Base-by-base conservation (phyloP, 2,329 filamentous ascomycete genomes). In the Achaetomium macrosporum region DNA sequence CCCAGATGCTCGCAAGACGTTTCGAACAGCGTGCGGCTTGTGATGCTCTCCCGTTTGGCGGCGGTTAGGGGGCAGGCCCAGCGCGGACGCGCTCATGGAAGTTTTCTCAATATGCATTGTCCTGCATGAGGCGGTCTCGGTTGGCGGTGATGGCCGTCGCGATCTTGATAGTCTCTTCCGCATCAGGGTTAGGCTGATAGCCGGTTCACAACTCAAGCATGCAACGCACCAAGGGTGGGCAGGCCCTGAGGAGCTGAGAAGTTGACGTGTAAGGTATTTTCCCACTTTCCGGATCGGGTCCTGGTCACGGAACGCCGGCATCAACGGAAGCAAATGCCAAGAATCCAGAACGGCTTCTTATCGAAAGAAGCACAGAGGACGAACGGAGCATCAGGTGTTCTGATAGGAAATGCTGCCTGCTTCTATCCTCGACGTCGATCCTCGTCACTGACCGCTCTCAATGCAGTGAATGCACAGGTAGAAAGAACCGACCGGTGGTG, bases 91-190 rank as follows among this genome's bases (percentile, higher is more conserved):
- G 19, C 39, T 33, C 20, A 13, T n/a, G 9, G 35, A 42, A 42
- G 12, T 35, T 36, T 19, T 29, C 29, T 30, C 2, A 19, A n/a
- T 1, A 31, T 40, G 29, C 29, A 40, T 19, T 15, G 25, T 35
- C 25, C 47, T 45, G 48, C 20, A 40, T 12, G 13, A n/a, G 20
- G 30, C 40, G 13, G 47, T 10, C 50, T 33, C 29, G 42, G 44
- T 39, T 29, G 11, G 43, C 19, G 29, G 7, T 37, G 35, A 16
- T 37, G 35, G 35, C 35, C 13, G 35, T 37, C 35, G 35, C 29
- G 29, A 49, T 37, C 47, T 39, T 45, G 40, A 53, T 48, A 49
- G 41, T 36, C 20, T 37, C 36, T 46, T 45, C 47, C 47, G 42
- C 7, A 54, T 47, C 36, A 12, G 51, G 51, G 33, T 30, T 49